A percentile compares a stretch with the other conserved stretches of the same genome.
phyloP scores from a whole-genome alignment of 2,329 filamentous ascomycete species.

The Aspergillus carbonarius region DNA sequence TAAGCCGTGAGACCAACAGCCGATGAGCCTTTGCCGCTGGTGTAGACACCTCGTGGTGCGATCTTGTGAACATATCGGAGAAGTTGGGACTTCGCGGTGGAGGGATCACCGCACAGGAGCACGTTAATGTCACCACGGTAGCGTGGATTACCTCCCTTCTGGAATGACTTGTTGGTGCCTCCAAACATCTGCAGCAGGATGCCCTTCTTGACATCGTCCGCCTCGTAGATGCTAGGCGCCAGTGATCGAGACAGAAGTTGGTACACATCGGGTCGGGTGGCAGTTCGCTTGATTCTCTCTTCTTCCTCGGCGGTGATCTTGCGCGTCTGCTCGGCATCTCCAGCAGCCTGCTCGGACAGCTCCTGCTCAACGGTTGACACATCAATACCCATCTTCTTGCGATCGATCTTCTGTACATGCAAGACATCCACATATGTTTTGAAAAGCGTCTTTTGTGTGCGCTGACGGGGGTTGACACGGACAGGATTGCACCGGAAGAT shows the following conservation, averaged over 20 bases:
- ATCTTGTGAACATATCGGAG: constrained; percentile 97
- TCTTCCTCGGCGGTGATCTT: constrained; percentile 85
- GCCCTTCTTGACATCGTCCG: constrained; percentile 98
- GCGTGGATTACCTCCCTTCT: constrained; percentile 91
- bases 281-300: constrained; percentile 79
- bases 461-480: constrained; percentile 87
- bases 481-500: constrained; percentile 96
- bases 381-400: constrained; percentile 89
- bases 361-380: constrained; percentile 83
- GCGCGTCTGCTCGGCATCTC: constrained; percentile 76
- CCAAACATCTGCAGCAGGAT: constrained; percentile 96
- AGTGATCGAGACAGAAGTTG: constrained; percentile 87
- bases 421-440: constrained; percentile 97
- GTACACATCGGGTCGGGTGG: constrained; percentile 81
- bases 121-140: constrained; percentile 98
- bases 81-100: constrained; percentile 92
- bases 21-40: constrained; percentile 72
- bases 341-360: constrained; percentile 68
- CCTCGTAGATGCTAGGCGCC: constrained; percentile 93
- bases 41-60: constrained; percentile 81
- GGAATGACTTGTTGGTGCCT: constrained; percentile 95
- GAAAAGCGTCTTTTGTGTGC: constrained; percentile 91
- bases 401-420: constrained; percentile 95
- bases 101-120: constrained; percentile 93
- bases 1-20: constrained; percentile 77